Evolutionary conservation across 202 grass and related monocot species (phyloP).

Genomic region (Miscanthus sacchariflorus): DNA sequence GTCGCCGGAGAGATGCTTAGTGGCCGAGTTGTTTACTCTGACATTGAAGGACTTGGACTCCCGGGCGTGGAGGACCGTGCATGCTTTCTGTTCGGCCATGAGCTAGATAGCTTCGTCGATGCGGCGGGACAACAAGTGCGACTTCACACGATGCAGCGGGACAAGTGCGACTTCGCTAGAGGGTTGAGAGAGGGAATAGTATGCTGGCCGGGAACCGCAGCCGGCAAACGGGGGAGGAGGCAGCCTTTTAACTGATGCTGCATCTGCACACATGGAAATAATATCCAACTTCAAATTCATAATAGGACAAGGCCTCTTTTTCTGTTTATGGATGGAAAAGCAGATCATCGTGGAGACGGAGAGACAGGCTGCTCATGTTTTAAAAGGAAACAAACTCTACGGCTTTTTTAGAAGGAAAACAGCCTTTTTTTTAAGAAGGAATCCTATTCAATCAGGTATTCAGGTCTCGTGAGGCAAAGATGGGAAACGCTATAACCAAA

Average conservation of each 20-base stretch:
- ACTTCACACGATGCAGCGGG: too few relatives aligned
- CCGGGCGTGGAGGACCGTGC: background rate
- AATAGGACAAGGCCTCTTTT: background rate
- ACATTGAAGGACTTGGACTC: slow-evolving; percentile 1
- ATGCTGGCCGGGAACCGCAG: too few relatives aligned
- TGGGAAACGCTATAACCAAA: too few relatives aligned
- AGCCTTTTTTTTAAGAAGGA: too few relatives aligned
- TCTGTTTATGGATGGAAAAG: background rate
- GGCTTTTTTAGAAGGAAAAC: too few relatives aligned
- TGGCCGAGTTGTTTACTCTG: background rate
- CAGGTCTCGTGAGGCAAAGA: too few relatives aligned
- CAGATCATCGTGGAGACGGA: background rate
- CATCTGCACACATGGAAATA: background rate
- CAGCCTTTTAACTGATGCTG: background rate
- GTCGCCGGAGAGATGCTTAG: background rate
- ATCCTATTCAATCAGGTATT: too few relatives aligned
- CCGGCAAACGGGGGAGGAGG: background rate
- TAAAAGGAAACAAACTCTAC: too few relatives aligned
- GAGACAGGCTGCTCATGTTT: background rate
- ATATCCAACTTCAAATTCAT: background rate
- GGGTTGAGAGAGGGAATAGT: too few relatives aligned
- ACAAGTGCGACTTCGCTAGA: background rate
- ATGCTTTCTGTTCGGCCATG: background rate
- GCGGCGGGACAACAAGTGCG: background rate
- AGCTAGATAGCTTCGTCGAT: background rate